Percentiles rank a stretch among this genome's conserved stretches.
Evolutionary conservation across 306 rosid species (phyloP).

Genomic region (Clitoria ternatea): DNA sequence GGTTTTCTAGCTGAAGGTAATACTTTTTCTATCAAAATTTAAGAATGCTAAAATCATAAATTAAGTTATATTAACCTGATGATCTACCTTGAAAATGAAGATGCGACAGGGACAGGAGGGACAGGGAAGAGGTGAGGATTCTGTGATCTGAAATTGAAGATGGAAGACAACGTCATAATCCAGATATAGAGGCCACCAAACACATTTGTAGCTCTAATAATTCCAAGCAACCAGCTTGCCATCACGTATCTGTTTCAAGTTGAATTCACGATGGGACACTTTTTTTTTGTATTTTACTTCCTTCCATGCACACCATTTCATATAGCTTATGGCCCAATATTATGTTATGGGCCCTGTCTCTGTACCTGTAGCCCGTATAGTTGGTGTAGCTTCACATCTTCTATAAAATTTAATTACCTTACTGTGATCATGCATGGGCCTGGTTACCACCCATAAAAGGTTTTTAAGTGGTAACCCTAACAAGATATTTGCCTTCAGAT

Average conservation of each 20-base stretch:
- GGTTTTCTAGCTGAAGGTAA: too few relatives aligned
- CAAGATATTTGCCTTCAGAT: not conserved
- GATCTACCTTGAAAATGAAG: too few relatives aligned
- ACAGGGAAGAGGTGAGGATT: slow-evolving; percentile 17
- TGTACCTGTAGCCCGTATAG: not conserved
- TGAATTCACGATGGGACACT: slow-evolving; percentile 10
- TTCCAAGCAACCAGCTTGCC: slow-evolving; percentile 30
- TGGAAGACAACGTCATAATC: not conserved
- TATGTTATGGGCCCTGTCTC: not conserved
- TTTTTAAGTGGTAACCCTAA: not conserved
- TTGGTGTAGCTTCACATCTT: not conserved
- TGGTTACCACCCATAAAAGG: not conserved
- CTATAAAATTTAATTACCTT: not conserved
- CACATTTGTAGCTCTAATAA: slow-evolving; percentile 28
- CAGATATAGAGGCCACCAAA: slow-evolving; percentile 13
- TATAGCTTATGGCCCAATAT: not conserved
- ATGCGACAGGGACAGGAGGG: slow-evolving; percentile 24
- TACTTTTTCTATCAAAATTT: too few relatives aligned
- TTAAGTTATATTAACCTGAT: too few relatives aligned
- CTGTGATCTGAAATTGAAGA: slow-evolving; percentile 24
- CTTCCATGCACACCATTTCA: not conserved
- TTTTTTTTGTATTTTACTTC: not conserved
- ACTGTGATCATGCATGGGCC: not conserved
- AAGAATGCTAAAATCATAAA: too few relatives aligned
- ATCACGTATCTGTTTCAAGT: not conserved